Evolutionary conservation across 2,329 filamentous ascomycete species (phyloP).

Genomic region (Allantophomopsis lycopodina): DNA sequence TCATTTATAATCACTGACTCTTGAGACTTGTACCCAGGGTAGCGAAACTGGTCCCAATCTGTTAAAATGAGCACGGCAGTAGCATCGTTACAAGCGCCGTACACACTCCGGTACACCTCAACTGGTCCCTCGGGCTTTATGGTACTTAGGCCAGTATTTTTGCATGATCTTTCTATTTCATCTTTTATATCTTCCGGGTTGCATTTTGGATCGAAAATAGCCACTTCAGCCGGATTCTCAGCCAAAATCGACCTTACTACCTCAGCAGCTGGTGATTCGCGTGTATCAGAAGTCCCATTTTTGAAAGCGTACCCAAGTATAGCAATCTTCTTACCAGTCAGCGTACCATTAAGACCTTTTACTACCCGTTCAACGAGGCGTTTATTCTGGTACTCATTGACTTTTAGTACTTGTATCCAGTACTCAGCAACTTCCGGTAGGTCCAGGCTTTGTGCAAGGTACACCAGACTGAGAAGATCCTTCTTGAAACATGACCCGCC

Average conservation of each 20-base stretch:
- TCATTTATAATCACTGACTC: no score
- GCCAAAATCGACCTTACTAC: slow-evolving; percentile 52
- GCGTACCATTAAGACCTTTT: slow-evolving; percentile 51
- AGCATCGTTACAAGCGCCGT: slow-evolving; percentile 27
- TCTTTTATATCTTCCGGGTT: slow-evolving; percentile 21
- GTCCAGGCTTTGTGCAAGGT: slow-evolving; percentile 57
- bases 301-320: slow-evolving; percentile 70
- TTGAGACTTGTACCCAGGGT: no score
- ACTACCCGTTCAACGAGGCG: slow-evolving; percentile 56
- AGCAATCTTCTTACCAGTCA: slow-evolving; percentile 56
- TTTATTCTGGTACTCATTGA: slow-evolving; percentile 63
- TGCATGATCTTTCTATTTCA: slow-evolving; percentile 21
- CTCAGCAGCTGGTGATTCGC: slow-evolving; percentile 56
- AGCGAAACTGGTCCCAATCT: slow-evolving; percentile 35
- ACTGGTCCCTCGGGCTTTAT: slow-evolving; percentile 18
- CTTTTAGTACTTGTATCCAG: slow-evolving; percentile 59
- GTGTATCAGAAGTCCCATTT: slow-evolving; percentile 63
- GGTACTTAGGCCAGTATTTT: slow-evolving; percentile 14
- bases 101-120: slow-evolving; percentile 25
- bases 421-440: slow-evolving; percentile 61
- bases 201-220: slow-evolving; percentile 51
- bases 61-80: slow-evolving; percentile 35
- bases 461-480: slow-evolving; percentile 61
- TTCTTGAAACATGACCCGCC: slow-evolving; percentile 76
- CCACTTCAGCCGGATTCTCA: slow-evolving; percentile 48